Percentiles rank a stretch among this genome's conserved stretches.
phyloP scores from a whole-genome alignment of 1,284 basidiomycete genomes.

The Singerocomus inundabilis region DNA sequence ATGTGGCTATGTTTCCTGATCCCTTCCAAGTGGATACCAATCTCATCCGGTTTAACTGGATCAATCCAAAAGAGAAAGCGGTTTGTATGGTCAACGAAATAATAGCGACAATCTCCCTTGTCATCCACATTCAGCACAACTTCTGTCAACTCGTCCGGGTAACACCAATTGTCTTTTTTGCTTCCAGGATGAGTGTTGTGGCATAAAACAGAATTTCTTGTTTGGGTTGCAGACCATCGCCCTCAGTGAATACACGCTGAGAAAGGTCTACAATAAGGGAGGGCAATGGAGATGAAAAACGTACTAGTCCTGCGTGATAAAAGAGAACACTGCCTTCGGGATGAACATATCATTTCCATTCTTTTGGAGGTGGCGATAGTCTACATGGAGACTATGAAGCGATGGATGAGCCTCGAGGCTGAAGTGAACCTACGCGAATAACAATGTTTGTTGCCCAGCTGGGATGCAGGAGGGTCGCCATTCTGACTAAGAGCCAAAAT shows the following conservation, averaged over 20 bases:
- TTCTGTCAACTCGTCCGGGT: constrained; percentile 14
- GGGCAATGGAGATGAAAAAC: background rate
- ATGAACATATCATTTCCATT: constrained; percentile 16
- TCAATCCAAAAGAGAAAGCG: constrained; percentile 24
- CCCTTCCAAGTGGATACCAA: constrained; percentile 9
- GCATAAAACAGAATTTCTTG: constrained; percentile 5
- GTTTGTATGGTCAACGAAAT: constrained; percentile 21
- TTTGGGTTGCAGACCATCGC: background rate
- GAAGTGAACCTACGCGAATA: constrained; percentile 9
- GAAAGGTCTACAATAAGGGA: background rate
- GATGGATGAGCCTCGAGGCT: background rate
- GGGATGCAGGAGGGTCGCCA: constrained; percentile 2
- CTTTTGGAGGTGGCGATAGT: background rate
- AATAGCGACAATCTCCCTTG: constrained; percentile 7
- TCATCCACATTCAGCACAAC: constrained; percentile 19
- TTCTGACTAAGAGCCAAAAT: background rate
- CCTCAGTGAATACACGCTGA: constrained; percentile 22
- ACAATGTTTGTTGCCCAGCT: constrained; percentile 13
- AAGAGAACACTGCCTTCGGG: constrained; percentile 21
- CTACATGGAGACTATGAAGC: constrained; percentile 5
- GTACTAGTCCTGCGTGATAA: constrained; percentile 15
- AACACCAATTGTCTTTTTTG: background rate
- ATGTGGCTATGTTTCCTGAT: constrained; percentile 12
- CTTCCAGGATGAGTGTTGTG: constrained; percentile 5
- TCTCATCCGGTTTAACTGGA: background rate